These are phyloP conservation scores for Leishmania braziliensis DNA, from an alignment of 208 protist genomes.

Conservation along the genomic window DNA sequence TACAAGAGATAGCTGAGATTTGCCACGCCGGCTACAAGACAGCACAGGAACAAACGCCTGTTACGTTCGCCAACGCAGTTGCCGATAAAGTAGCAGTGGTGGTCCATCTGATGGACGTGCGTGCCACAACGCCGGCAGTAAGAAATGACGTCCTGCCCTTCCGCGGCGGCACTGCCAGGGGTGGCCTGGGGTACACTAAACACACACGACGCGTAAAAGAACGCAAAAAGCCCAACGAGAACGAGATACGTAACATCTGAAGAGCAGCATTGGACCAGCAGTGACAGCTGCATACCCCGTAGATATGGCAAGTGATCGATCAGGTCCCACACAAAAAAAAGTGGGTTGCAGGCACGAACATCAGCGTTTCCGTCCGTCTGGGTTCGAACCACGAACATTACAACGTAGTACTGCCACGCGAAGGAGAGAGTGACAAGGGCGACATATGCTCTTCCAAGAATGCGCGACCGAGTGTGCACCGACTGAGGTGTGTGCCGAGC, in stretches of 20 bases:
- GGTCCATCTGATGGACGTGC: slow-evolving; percentile 47
- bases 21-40: slow-evolving; percentile 32
- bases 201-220: slow-evolving; percentile 45
- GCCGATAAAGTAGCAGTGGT: slow-evolving; percentile 71
- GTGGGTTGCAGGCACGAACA: slow-evolving; percentile 31
- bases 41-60: slow-evolving; percentile 38
- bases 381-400: slow-evolving; percentile 43
- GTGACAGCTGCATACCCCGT: neutral
- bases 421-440: slow-evolving; percentile 44
- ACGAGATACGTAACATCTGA: slow-evolving; percentile 38
- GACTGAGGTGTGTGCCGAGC: slow-evolving; percentile 36
- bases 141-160: neutral
- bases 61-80: slow-evolving; percentile 64
- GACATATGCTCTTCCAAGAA: slow-evolving; percentile 36
- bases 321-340: slow-evolving; percentile 38
- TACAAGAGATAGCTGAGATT: slow-evolving; percentile 60
- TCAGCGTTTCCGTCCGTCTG: slow-evolving; percentile 1
- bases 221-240: slow-evolving; percentile 31
- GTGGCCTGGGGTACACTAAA: slow-evolving; percentile 46
- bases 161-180: slow-evolving; percentile 39
- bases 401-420: slow-evolving; percentile 62
- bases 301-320: slow-evolving; percentile 32
- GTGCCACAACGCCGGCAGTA: slow-evolving; percentile 30
- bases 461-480: slow-evolving; percentile 20
- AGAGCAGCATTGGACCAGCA: slow-evolving; percentile 24